Conservation (phyloP, 306 rosid genomes). For the Corylus heterophylla region DNA sequence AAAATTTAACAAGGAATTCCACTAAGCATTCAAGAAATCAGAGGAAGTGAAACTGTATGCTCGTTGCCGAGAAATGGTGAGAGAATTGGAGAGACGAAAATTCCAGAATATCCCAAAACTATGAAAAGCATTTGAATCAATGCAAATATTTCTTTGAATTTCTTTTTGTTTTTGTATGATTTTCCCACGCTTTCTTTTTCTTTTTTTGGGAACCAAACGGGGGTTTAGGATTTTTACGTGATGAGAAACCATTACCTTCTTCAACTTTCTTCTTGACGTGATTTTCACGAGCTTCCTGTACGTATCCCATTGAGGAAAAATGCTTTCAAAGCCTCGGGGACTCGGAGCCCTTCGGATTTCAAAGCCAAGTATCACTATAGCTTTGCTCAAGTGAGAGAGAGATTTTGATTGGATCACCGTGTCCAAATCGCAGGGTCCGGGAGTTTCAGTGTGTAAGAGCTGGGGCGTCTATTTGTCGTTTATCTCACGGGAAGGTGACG, state of each 20-base stretch:
- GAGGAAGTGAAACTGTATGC: background rate
- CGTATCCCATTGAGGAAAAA: constrained; percentile 55
- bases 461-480: background rate
- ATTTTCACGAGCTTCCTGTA: constrained; percentile 88
- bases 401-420: background rate
- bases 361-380: background rate
- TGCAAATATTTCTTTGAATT: background rate
- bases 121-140: background rate
- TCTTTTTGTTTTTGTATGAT: background rate
- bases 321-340: background rate
- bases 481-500: background rate
- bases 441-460: too few relatives aligned
- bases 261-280: constrained; percentile 98
- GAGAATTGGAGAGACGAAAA: background rate
- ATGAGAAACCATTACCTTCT: constrained; percentile 54
- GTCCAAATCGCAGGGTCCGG: background rate
- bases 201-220: background rate
- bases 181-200: background rate
- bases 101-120: background rate
- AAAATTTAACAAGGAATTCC: background rate
- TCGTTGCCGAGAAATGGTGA: background rate
- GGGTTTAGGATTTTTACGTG: constrained; percentile 31
- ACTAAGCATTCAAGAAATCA: background rate
- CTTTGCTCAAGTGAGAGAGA: background rate
- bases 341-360: background rate